Conservation (phyloP, 257 asterid genomes). For the Plectranthus barbatus region DNA sequence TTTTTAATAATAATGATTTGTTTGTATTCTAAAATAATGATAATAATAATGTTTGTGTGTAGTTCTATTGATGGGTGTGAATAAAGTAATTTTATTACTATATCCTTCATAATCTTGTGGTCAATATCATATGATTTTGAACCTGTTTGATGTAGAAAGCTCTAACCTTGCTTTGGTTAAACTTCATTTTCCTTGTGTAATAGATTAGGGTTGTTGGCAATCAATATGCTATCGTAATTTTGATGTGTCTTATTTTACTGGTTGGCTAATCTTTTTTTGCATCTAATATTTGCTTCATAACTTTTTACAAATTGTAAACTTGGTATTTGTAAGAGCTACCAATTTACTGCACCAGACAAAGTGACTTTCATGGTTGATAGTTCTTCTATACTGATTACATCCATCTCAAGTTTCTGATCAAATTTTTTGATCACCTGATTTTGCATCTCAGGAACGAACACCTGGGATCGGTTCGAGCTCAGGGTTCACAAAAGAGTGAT, state of each 20-base stretch:
- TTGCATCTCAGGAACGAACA: constrained; percentile 39
- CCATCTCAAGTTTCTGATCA: neutral
- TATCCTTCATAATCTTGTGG: neutral
- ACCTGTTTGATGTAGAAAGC: neutral
- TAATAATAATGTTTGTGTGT: too few species aligned
- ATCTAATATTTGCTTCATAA: neutral
- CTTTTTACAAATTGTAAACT: too few species aligned
- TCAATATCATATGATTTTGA: neutral
- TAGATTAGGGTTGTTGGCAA: neutral
- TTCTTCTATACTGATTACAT: neutral
- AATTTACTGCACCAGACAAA: too few species aligned
- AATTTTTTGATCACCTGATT: neutral
- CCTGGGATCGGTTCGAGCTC: constrained; percentile 50
- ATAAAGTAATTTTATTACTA: neutral
- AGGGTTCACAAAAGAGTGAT: constrained; percentile 60
- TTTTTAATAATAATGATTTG: too few species aligned
- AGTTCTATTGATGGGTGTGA: neutral
- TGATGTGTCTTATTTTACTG: neutral
- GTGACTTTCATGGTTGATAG: neutral
- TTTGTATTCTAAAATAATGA: too few species aligned
- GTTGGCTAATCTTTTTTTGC: neutral
- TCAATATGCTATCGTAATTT: neutral
- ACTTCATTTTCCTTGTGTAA: neutral
- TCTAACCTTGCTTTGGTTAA: neutral
- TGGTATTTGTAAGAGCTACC: too few species aligned